A percentile compares a stretch with the other conserved stretches of the same genome.
Conservation (phyloP, 805 yeast genomes). For the Lachancea meyersii region DNA sequence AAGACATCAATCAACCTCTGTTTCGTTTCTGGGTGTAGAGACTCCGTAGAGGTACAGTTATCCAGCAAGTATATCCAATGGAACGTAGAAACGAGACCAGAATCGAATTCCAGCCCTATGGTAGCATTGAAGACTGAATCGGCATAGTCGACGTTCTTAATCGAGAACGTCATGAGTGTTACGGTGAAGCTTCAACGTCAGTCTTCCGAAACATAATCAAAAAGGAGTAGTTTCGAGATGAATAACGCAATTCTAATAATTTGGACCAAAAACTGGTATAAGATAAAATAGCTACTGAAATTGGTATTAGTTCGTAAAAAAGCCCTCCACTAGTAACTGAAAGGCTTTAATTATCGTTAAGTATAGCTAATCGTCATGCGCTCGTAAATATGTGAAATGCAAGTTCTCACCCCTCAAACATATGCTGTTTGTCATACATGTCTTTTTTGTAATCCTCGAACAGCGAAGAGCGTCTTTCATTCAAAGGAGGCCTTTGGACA, state of each 20-base stretch:
- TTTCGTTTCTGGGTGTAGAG: constrained; percentile 38
- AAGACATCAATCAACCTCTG: constrained; percentile 52
- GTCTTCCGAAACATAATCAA: too few relatives aligned
- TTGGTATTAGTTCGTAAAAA: too few relatives aligned
- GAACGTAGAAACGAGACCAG: constrained; percentile 1
- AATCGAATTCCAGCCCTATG: neutral
- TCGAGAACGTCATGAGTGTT: neutral
- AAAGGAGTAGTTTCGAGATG: too few relatives aligned
- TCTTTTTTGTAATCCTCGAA: constrained; percentile 32
- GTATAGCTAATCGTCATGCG: too few relatives aligned
- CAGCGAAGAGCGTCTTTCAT: constrained; percentile 24
- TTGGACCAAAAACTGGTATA: too few relatives aligned
- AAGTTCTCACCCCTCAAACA: too few relatives aligned
- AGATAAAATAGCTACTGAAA: too few relatives aligned
- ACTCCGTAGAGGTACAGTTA: constrained; percentile 8
- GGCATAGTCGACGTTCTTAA: neutral
- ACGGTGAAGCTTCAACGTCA: neutral
- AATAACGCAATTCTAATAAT: too few relatives aligned
- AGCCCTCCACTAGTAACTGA: too few relatives aligned
- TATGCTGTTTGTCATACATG: constrained; percentile 25
- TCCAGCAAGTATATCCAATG: constrained; percentile 11
- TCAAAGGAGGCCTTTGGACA: constrained; percentile 9
- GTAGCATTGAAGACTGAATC: neutral
- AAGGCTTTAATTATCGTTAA: too few relatives aligned
- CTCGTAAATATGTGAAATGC: too few relatives aligned